Evolutionary conservation across 1,139 yeast species (phyloP).

Genomic region (Nakaseomyces delphensis): DNA sequence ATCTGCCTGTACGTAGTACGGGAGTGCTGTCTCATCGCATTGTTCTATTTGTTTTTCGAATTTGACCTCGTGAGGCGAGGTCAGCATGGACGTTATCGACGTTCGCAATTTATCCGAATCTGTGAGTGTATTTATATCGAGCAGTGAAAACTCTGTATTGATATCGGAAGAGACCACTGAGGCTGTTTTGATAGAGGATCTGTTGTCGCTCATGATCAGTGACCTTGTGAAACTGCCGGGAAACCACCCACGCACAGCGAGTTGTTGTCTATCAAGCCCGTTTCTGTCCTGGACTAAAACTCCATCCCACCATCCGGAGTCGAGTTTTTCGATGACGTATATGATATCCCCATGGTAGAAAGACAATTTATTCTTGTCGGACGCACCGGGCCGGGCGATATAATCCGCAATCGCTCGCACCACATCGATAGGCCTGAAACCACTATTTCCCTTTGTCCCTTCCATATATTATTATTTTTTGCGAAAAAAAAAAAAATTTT

Average conservation of each 20-base stretch:
- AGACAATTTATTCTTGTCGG: conserved; percentile 10
- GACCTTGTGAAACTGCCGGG: conserved; percentile 44
- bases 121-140: neutral
- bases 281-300: neutral
- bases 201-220: neutral
- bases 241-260: conserved; percentile 58
- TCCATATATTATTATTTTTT: neutral
- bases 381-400: neutral
- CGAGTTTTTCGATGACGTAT: conserved; percentile 39
- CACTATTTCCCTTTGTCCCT: neutral
- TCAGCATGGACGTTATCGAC: conserved; percentile 4
- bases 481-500: too few species aligned
- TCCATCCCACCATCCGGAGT: conserved; percentile 78
- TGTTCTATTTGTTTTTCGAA: neutral
- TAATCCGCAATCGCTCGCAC: conserved; percentile 14
- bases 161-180: neutral
- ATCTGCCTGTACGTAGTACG: conserved; percentile 1
- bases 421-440: conserved; percentile 12
- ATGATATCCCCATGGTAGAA: conserved; percentile 28
- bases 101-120: neutral
- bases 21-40: neutral
- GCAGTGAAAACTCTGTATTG: neutral
- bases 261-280: conserved; percentile 9
- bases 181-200: neutral
- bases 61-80: neutral